Percentiles rank a stretch among this genome's conserved stretches.
Conservation (phyloP, 306 rosid species). For the Urtica urens region DNA sequence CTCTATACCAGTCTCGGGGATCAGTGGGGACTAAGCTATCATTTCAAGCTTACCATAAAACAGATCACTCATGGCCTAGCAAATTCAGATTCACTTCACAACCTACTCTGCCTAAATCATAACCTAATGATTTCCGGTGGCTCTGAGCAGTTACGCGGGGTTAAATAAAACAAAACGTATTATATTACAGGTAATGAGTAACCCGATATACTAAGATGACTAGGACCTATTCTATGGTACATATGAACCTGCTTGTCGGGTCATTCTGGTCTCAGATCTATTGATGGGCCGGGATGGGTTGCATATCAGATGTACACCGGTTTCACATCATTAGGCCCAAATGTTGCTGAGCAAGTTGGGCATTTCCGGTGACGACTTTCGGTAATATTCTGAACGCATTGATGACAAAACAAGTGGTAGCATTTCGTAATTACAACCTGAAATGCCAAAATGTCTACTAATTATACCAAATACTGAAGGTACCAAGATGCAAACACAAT, state of each 20-base stretch:
- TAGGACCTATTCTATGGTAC: constrained; percentile 15
- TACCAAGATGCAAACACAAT: not conserved
- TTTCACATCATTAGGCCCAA: constrained; percentile 93
- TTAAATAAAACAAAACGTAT: constrained; percentile 12
- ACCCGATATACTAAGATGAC: constrained; percentile 25
- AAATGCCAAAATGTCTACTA: not conserved
- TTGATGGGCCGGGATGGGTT: constrained; percentile 15
- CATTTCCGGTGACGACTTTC: constrained; percentile 88
- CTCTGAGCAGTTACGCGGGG: constrained; percentile 9
- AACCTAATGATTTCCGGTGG: constrained; percentile 15
- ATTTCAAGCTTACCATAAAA: not conserved
- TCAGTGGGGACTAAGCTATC: not conserved
- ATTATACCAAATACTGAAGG: not conserved
- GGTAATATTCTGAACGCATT: constrained; percentile 60
- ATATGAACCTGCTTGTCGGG: not conserved
- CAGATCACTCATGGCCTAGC: not conserved
- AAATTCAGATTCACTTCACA: not conserved
- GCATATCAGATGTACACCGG: constrained; percentile 63
- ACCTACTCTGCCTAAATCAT: constrained; percentile 1
- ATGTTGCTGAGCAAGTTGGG: constrained; percentile 66
- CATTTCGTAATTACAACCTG: constrained; percentile 98
- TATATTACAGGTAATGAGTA: constrained; percentile 21
- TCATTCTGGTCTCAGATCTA: too few species aligned
- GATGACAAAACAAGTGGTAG: constrained; percentile 91
- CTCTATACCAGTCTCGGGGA: not conserved